Base-by-base conservation (phyloP, 495 filamentous ascomycete genomes). In the Hamigera avellanea region DNA sequence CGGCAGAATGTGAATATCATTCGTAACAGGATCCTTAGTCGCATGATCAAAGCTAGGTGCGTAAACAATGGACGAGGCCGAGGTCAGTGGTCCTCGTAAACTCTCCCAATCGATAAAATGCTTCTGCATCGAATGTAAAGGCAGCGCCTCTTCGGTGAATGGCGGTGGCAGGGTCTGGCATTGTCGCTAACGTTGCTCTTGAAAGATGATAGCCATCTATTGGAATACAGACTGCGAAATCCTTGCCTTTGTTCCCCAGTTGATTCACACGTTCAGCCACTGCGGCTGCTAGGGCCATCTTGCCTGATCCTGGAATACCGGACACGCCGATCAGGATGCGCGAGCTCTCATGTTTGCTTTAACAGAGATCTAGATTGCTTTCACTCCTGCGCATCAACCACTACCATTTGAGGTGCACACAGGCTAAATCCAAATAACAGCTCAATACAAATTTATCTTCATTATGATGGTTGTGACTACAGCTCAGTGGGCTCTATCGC, bases 181-280 rank as follows among this genome's bases (percentile, higher is more conserved):
- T 75, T 3, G 79, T 74, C 25, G 70, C 73, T 6, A 93, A 75
- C 39, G 82, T 73, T n/a, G 76, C 72, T 12, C 83, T 78, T 1
- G 83, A 76, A 12, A 83, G 64, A 56, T 91, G 85, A 62, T 80
- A 93, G 35, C 86, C 85, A 53, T 93, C 86, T 81, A 91, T 84
- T 14, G 81, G 76, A 26, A 86, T 57, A 14, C 78, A 75, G 41
- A 78, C 49, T 14, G 66, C 61, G 16, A 41, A 35, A 8, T 27
- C 19, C 10, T 46, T 35, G 14, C n/a, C n/a, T n/a, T n/a, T n/a
- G n/a, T n/a, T n/a, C n/a, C n/a, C n/a, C n/a, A n/a, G n/a, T n/a
- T 65, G 53, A 4, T 66, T 64, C 2, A 56, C 53, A 43, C 89
- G 87, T 33, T 89, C 62, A 19, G 69, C 57, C 3, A 49, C 44